phyloP scores from a whole-genome alignment of 2,329 filamentous ascomycete species.

The Paecilomyces fulvus region DNA sequence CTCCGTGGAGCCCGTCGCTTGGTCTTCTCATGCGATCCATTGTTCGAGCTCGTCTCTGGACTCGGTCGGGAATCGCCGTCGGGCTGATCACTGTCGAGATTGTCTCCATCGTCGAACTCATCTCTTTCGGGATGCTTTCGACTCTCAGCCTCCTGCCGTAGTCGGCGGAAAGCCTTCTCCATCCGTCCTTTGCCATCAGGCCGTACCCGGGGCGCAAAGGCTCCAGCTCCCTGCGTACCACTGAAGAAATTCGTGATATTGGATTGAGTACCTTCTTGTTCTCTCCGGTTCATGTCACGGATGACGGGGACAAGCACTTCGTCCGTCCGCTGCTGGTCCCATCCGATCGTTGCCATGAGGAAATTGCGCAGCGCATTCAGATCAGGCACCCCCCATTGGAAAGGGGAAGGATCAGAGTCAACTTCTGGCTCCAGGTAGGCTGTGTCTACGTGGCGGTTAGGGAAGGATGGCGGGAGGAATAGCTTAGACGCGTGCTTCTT shows the following conservation, averaged over 20 bases:
- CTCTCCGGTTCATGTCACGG: conserved; percentile 83
- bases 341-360: conserved; percentile 86
- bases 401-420: conserved; percentile 65
- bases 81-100: conserved; percentile 1
- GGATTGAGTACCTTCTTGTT: conserved; percentile 82
- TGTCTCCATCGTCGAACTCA: conserved; percentile 3
- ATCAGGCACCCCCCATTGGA: conserved; percentile 95
- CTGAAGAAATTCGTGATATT: conserved; percentile 94
- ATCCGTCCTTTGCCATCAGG: conserved; percentile 60
- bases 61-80: neutral
- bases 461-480: conserved; percentile 74
- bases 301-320: conserved; percentile 95
- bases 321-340: conserved; percentile 84
- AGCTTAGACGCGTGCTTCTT: conserved; percentile 74
- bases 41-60: neutral
- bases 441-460: conserved; percentile 65
- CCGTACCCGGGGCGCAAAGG: conserved; percentile 62
- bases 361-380: conserved; percentile 75
- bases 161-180: conserved; percentile 62
- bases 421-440: conserved; percentile 86
- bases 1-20: conserved; percentile 2
- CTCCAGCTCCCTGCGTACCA: conserved; percentile 50
- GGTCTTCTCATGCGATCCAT: conserved; percentile 8
- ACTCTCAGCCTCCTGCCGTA: conserved; percentile 48
- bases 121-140: conserved; percentile 10